Conservation (phyloP, 169 alveolate species). For the Plasmodium malariae region DNA sequence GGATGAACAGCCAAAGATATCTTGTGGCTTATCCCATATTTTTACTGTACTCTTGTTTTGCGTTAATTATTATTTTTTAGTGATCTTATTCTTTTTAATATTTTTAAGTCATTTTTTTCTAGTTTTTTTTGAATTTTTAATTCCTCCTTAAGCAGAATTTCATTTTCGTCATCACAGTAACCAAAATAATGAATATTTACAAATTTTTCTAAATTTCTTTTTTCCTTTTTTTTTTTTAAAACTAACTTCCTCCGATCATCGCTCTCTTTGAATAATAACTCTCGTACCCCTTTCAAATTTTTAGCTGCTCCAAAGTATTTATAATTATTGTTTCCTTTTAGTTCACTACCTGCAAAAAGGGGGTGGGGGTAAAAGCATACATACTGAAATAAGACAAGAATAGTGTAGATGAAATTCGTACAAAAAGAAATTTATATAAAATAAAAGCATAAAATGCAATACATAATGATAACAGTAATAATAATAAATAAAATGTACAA, state of each 20-base stretch:
- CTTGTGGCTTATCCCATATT: constrained; percentile 89
- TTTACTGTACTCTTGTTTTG: constrained; percentile 87
- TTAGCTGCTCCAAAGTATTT: constrained; percentile 97
- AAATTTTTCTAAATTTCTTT: constrained; percentile 31
- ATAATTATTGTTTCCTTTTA: constrained; percentile 92
- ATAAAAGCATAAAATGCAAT: no score
- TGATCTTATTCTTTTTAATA: constrained; percentile 40
- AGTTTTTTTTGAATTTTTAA: constrained; percentile 49
- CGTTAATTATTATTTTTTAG: constrained; percentile 84
- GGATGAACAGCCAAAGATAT: constrained; percentile 86
- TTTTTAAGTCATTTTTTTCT: constrained; percentile 49
- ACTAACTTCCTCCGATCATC: constrained; percentile 62
- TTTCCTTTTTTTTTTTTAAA: constrained; percentile 47
- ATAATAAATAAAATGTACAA: not conserved
- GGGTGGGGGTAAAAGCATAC: no score
- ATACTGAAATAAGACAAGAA: no score
- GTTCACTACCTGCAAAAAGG: constrained; percentile 82
- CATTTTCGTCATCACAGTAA: constrained; percentile 74
- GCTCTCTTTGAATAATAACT: constrained; percentile 89
- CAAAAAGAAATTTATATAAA: not conserved
- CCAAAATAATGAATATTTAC: constrained; percentile 71
- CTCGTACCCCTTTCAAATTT: constrained; percentile 95
- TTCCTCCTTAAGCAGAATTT: constrained; percentile 33
- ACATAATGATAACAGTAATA: not conserved
- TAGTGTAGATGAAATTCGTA: constrained; percentile 66